Conservation (phyloP, 2,329 filamentous ascomycete species). For the Botrytis squamosa region DNA sequence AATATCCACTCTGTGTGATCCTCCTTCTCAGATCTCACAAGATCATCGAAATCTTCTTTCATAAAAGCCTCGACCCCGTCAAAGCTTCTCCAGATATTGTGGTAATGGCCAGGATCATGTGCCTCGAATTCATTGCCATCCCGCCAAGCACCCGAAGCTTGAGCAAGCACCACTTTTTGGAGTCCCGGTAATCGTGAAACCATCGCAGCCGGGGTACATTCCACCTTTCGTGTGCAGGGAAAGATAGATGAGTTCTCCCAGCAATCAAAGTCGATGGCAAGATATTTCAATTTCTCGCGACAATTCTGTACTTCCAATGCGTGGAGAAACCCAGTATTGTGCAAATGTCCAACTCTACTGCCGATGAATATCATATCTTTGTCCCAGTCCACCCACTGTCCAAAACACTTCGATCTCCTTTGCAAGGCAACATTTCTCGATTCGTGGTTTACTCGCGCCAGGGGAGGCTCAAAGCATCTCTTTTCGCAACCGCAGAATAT, state of each 20-base stretch:
- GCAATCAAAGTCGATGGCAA: slow-evolving; percentile 3
- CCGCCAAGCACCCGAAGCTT: neutral
- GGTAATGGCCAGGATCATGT: neutral
- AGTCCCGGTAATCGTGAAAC: slow-evolving; percentile 4
- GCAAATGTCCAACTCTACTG: slow-evolving; percentile 12
- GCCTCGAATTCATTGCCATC: neutral
- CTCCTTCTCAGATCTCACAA: neutral
- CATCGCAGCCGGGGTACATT: neutral
- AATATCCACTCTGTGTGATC: neutral
- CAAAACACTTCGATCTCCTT: neutral
- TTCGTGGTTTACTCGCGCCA: neutral
- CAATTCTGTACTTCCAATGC: slow-evolving; percentile 10
- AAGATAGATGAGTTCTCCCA: neutral
- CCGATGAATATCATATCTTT: slow-evolving; percentile 18
- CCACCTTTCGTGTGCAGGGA: neutral
- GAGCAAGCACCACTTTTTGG: neutral
- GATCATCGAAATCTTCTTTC: neutral
- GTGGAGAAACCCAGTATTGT: slow-evolving; percentile 19
- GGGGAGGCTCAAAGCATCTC: neutral
- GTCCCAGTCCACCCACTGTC: slow-evolving; percentile 2
- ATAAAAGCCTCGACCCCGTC: too few species aligned
- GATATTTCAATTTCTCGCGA: slow-evolving; percentile 2
- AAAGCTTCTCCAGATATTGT: neutral
- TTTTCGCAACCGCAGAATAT: neutral
- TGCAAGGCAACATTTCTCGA: neutral